phyloP scores from a whole-genome alignment of 345 rosid genomes.

The Microthlaspi erraticum region DNA sequence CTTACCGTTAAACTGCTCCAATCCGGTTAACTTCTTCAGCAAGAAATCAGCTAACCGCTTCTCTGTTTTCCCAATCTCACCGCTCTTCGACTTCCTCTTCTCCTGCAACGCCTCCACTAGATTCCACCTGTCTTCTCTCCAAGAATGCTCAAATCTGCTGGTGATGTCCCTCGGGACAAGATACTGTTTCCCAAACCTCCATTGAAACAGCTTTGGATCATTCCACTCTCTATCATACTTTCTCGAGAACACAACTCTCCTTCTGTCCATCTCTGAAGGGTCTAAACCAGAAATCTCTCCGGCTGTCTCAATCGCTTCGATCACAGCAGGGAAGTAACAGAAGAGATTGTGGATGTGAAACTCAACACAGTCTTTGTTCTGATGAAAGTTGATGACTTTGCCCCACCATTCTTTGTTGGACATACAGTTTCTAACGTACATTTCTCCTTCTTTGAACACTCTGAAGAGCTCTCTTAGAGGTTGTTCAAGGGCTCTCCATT shows the following conservation, averaged over 20 bases:
- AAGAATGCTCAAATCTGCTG: slow-evolving; percentile 58
- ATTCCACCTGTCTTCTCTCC: slow-evolving; percentile 83
- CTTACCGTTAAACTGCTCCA: slow-evolving; percentile 50
- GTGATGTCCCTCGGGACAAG: slow-evolving; percentile 60
- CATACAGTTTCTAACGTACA: slow-evolving; percentile 70
- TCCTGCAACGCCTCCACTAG: slow-evolving; percentile 65
- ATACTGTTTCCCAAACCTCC: slow-evolving; percentile 84
- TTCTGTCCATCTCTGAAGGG: slow-evolving; percentile 78
- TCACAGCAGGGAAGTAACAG: slow-evolving; percentile 63
- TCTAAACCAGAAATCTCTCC: slow-evolving; percentile 89
- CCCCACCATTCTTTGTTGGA: slow-evolving; percentile 87
- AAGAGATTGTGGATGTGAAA: slow-evolving; percentile 84
- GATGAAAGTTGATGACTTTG: slow-evolving; percentile 71
- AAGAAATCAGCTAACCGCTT: slow-evolving; percentile 64
- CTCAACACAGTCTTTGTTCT: slow-evolving; percentile 80
- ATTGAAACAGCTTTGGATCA: slow-evolving; percentile 77
- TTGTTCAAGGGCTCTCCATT: slow-evolving; percentile 90
- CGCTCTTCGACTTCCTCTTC: slow-evolving; percentile 54
- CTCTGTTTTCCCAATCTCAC: slow-evolving; percentile 58
- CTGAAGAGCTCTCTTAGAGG: slow-evolving; percentile 74
- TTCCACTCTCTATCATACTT: slow-evolving; percentile 80
- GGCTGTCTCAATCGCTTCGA: slow-evolving; percentile 84
- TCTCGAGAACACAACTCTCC: slow-evolving; percentile 58
- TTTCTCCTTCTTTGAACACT: slow-evolving; percentile 87
- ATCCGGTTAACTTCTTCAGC: slow-evolving; percentile 60